Evolutionary conservation across 1,284 basidiomycete species (phyloP).

Genomic region (Microbotryum scabiosae): DNA sequence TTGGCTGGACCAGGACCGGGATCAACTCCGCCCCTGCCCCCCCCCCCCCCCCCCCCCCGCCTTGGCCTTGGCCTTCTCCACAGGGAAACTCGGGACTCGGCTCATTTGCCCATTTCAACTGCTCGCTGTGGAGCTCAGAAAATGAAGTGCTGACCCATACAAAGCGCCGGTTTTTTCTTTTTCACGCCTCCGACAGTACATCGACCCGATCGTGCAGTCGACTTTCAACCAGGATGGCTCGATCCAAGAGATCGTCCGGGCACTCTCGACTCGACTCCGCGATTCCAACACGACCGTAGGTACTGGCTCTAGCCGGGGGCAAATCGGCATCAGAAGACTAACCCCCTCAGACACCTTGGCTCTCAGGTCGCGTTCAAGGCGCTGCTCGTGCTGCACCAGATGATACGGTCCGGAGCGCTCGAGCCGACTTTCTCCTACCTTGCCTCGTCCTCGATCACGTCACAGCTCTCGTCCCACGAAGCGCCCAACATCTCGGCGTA

Average conservation of each 20-base stretch:
- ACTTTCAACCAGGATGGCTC: slow-evolving; percentile 89
- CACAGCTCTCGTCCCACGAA: slow-evolving; percentile 43
- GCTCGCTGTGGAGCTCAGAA: not conserved
- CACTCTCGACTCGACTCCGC: slow-evolving; percentile 69
- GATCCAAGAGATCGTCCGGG: slow-evolving; percentile 81
- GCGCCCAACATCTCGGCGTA: slow-evolving; percentile 82
- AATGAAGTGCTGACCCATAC: not conserved
- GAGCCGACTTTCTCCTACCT: slow-evolving; percentile 63
- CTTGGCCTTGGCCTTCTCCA: no score
- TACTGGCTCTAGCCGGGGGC: slow-evolving; percentile 18
- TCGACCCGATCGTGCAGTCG: slow-evolving; percentile 86
- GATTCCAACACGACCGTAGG: slow-evolving; percentile 83
- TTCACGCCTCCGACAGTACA: slow-evolving; percentile 37
- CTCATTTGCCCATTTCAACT: not conserved
- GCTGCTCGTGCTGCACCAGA: slow-evolving; percentile 84
- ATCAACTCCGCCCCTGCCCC: no score
- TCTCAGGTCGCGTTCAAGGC: slow-evolving; percentile 88
- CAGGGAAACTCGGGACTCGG: not conserved
- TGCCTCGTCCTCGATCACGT: slow-evolving; percentile 10
- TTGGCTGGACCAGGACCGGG: no score
- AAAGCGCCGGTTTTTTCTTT: not conserved
- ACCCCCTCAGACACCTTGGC: slow-evolving; percentile 68
- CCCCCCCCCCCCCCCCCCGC: no score
- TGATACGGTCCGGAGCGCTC: slow-evolving; percentile 88
- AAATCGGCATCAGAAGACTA: not conserved